Percentiles rank a stretch among this genome's conserved stretches.
phyloP scores from a whole-genome alignment of 495 filamentous ascomycete genomes.

The Aspergillus bertholletiae region DNA sequence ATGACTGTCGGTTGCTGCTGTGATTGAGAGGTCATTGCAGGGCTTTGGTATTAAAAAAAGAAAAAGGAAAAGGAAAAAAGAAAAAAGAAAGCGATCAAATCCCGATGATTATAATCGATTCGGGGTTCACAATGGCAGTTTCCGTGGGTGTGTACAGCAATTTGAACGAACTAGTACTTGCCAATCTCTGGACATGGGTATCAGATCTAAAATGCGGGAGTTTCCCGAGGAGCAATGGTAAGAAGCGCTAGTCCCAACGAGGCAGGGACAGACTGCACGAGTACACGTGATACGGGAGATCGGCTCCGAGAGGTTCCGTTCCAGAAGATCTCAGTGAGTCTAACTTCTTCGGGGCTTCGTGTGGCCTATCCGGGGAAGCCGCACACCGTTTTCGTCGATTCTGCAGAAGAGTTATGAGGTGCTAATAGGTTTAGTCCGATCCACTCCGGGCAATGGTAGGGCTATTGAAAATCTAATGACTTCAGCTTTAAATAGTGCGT shows the following conservation, averaged over 20 bases:
- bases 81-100: too few relatives aligned
- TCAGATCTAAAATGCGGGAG: background rate
- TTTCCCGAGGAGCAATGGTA: background rate
- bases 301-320: slow-evolving; percentile 6
- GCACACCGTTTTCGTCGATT: background rate
- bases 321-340: background rate
- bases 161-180: background rate
- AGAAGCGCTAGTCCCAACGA: background rate
- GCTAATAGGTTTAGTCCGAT: too few relatives aligned
- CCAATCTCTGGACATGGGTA: background rate
- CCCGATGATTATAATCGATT: too few relatives aligned
- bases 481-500: too few relatives aligned
- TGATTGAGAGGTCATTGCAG: slow-evolving; percentile 19
- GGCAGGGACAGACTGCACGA: background rate
- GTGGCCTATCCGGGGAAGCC: background rate
- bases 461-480: too few relatives aligned
- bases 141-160: background rate
- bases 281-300: slow-evolving; percentile 7
- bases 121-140: too few relatives aligned
- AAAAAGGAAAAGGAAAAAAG: too few relatives aligned
- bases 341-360: background rate
- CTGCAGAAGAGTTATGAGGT: background rate
- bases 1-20: slow-evolving; percentile 19
- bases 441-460: too few relatives aligned
- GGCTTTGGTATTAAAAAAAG: background rate